These are phyloP conservation scores for Penicillium pulvis DNA, from an alignment of 495 filamentous ascomycete species.

Conservation along the genomic window DNA sequence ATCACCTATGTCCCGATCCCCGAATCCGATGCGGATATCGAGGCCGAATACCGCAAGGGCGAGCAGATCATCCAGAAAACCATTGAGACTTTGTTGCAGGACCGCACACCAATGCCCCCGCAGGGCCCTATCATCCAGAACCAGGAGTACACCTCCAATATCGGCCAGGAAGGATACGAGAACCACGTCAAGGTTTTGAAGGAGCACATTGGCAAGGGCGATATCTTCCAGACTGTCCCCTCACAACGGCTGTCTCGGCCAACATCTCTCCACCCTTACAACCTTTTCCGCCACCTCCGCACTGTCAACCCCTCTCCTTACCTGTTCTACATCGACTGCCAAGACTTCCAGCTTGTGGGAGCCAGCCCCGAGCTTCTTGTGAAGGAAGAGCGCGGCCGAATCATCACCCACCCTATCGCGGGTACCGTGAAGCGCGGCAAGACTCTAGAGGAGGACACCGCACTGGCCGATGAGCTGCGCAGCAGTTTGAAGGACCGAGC, in stretches of 20 bases:
- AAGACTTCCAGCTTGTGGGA: slow-evolving; percentile 90
- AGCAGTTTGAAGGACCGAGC: slow-evolving; percentile 89
- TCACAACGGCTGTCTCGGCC: slow-evolving; percentile 90
- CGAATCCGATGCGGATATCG: slow-evolving; percentile 51
- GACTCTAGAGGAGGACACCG: slow-evolving; percentile 76
- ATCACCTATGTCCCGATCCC: slow-evolving; percentile 77
- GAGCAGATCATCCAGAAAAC: slow-evolving; percentile 61
- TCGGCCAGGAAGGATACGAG: slow-evolving; percentile 86
- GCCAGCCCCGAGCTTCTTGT: slow-evolving; percentile 92
- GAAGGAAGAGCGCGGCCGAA: slow-evolving; percentile 81
- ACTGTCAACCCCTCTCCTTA: slow-evolving; percentile 96
- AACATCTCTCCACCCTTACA: slow-evolving; percentile 91
- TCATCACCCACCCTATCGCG: slow-evolving; percentile 96
- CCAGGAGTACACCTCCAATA: slow-evolving; percentile 88
- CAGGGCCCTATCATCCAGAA: slow-evolving; percentile 70
- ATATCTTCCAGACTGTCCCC: slow-evolving; percentile 97
- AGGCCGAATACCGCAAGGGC: slow-evolving; percentile 65
- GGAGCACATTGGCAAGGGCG: slow-evolving; percentile 82
- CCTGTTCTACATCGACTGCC: slow-evolving; percentile 92
- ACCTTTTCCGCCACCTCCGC: slow-evolving; percentile 95
- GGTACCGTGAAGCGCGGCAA: slow-evolving; percentile 89
- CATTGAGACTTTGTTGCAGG: slow-evolving; percentile 66
- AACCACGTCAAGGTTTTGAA: slow-evolving; percentile 78
- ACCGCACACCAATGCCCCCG: slow-evolving; percentile 74
- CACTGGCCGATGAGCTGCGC: slow-evolving; percentile 75